Percentiles rank a stretch among this genome's conserved stretches.
phyloP scores from a whole-genome alignment of 1,284 basidiomycete genomes.

The Grifola frondosa region DNA sequence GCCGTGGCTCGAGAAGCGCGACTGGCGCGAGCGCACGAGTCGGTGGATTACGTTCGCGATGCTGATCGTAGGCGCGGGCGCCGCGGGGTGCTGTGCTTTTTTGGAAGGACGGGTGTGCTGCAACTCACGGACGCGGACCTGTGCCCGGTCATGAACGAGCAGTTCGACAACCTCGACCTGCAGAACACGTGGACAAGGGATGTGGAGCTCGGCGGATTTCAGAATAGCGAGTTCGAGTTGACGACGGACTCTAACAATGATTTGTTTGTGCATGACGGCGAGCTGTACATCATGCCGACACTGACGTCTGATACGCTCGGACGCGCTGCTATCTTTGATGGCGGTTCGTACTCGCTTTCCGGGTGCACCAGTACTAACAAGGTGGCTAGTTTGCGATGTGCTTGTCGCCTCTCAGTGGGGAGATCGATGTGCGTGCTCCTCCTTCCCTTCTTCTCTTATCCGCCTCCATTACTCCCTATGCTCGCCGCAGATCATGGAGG shows the following conservation, averaged over 20 bases:
- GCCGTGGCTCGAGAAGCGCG: conserved; percentile 58
- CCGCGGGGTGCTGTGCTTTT: conserved; percentile 48
- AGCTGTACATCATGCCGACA: conserved; percentile 80
- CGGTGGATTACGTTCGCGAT: conserved; percentile 58
- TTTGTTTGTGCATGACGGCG: conserved; percentile 64
- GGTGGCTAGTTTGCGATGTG: conserved; percentile 5
- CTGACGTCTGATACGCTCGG: conserved; percentile 70
- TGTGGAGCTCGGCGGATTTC: conserved; percentile 74
- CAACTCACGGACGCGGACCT: conserved; percentile 41
- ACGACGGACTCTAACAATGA: conserved; percentile 63
- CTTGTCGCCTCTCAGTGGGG: conserved; percentile 70
- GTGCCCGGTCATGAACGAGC: conserved; percentile 69
- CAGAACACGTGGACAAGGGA: conserved; percentile 63
- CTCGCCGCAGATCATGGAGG: conserved; percentile 64
- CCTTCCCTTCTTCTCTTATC: background rate
- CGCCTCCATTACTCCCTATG: no score
- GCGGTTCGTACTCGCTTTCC: conserved; percentile 63
- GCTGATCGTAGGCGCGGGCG: conserved; percentile 44
- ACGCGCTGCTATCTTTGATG: conserved; percentile 54
- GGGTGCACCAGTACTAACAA: conserved; percentile 56
- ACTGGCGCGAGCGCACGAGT: conserved; percentile 49
- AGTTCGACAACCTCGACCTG: conserved; percentile 56
- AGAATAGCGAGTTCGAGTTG: conserved; percentile 84
- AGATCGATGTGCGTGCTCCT: conserved; percentile 60
- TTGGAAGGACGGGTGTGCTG: conserved; percentile 44